Conservation (phyloP, 148 eudicot genomes). For the Silene uniflora region DNA sequence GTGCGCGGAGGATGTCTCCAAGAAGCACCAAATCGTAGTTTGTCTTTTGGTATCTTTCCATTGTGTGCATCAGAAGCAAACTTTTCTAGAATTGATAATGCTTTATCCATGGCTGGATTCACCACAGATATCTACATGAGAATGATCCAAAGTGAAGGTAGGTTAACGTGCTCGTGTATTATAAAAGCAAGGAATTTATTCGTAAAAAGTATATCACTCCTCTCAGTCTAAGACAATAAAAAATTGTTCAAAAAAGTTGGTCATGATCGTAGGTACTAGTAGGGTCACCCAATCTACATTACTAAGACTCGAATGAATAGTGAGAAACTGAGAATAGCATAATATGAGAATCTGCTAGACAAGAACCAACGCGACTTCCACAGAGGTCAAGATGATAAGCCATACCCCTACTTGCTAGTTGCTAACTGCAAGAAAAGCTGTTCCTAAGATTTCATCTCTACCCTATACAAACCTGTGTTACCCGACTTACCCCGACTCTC, state of each 20-base stretch:
- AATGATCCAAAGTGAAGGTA: too few relatives aligned
- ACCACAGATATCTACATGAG: slow-evolving; percentile 74
- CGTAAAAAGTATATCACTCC: too few relatives aligned
- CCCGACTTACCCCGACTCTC: too few relatives aligned
- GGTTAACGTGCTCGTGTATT: too few relatives aligned
- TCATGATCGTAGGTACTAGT: too few relatives aligned
- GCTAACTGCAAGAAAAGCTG: neutral
- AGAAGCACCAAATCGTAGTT: slow-evolving; percentile 89
- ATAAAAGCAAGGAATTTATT: too few relatives aligned
- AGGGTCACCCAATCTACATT: neutral
- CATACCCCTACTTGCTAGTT: neutral
- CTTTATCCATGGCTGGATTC: slow-evolving; percentile 94
- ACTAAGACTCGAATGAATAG: too few relatives aligned
- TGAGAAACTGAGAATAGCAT: too few relatives aligned
- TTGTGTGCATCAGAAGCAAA: slow-evolving; percentile 66
- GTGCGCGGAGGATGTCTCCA: slow-evolving; percentile 89
- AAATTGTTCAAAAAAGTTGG: too few relatives aligned
- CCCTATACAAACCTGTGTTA: neutral
- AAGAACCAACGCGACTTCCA: neutral
- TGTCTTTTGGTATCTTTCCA: slow-evolving; percentile 71
- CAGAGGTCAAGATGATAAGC: neutral
- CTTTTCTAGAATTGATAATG: slow-evolving; percentile 63
- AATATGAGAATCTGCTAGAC: neutral
- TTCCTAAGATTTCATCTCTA: neutral
- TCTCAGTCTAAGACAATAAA: too few relatives aligned